Evolutionary conservation across 257 asterid species (phyloP), one percentile per base, ranked within the genome.

Genomic region (Nicotiana otophora): DNA sequence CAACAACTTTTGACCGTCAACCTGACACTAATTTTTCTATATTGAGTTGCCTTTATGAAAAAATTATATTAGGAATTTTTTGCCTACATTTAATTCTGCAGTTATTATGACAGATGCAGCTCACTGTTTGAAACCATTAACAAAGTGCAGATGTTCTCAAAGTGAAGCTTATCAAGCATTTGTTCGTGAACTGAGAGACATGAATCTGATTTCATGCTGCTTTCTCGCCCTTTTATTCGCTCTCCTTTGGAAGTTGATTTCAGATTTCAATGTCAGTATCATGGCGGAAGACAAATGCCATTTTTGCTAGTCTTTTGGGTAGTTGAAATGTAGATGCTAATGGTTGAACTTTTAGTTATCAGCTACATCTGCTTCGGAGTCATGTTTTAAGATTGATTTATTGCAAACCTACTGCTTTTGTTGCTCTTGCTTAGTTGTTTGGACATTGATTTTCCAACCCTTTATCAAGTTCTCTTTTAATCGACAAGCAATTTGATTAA

Each of bases 1-100:
- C 76, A 30, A 65, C 55, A 81, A 48, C 65, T 81, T 81, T 36
- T 63, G 58, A 80, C 15, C 46, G 15, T 26, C 83, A 31, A 34
- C 36, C 77, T 9, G 77, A 80, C 54, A 28, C 60, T 57, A 64
- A 34, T 81, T 64, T 80, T 48, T 33, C 63, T 54, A 14, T 17
- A n/a, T 81, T 51, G 31, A 48, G 55, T 68, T 20, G 48, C 77
- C 20, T 81, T 57, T 28, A 36, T 81, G 66, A 34, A 65, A 10
- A 48, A 34, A 51, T n/a, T 14, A 36, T 79, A 4, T 39, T 42
- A 75, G 46, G 7, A 48, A 0, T 12, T 46, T 53, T 46, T 48
- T 12, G 2, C 26, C 62, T 51, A 19, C 34, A 72, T 72, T 42
- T 46, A 72, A 14, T 3, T 46, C 79, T 28, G 80, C 42, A 26